These are phyloP conservation scores for Plectosphaerella sp. DNA, from an alignment of 2,329 filamentous ascomycete species.

Conservation along the genomic window DNA sequence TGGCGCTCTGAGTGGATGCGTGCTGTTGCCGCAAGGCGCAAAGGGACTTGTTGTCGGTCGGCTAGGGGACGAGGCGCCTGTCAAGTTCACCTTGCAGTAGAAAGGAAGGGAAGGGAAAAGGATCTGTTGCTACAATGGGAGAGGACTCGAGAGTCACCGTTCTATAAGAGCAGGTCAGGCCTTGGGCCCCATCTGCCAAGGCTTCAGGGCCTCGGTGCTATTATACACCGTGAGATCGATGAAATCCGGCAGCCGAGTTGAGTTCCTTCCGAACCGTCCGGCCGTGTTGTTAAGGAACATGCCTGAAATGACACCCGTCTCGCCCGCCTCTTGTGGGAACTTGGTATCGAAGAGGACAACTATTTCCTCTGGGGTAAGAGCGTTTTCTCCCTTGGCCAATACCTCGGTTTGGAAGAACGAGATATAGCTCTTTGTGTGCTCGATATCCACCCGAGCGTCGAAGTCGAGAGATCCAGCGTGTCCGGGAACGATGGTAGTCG, in stretches of 20 bases:
- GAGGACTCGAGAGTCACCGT: no score
- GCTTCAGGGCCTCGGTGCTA: neutral
- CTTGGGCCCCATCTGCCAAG: constrained; percentile 2
- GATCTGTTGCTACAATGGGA: no score
- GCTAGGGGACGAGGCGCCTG: neutral
- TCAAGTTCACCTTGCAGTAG: neutral
- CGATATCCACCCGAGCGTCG: neutral
- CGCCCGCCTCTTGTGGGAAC: neutral
- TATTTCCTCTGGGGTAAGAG: constrained; percentile 3
- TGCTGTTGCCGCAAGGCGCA: neutral
- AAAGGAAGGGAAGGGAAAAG: no score
- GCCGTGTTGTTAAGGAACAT: no score
- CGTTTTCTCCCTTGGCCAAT: constrained; percentile 4
- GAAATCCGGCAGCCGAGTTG: no score
- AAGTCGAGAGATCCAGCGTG: constrained; percentile 4
- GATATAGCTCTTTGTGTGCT: constrained; percentile 4
- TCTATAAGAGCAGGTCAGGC: no score
- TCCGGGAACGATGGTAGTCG: constrained; percentile 1
- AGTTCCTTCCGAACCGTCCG: no score
- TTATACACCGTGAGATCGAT: no score
- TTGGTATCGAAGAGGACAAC: neutral
- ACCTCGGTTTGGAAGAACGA: constrained; percentile 5
- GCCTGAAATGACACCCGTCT: no score
- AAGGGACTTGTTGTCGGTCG: neutral
- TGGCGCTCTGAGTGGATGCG: neutral